Percentiles rank a stretch among this genome's conserved stretches.
phyloP scores from a whole-genome alignment of 495 filamentous ascomycete genomes.

The Penicillium tannophilum region DNA sequence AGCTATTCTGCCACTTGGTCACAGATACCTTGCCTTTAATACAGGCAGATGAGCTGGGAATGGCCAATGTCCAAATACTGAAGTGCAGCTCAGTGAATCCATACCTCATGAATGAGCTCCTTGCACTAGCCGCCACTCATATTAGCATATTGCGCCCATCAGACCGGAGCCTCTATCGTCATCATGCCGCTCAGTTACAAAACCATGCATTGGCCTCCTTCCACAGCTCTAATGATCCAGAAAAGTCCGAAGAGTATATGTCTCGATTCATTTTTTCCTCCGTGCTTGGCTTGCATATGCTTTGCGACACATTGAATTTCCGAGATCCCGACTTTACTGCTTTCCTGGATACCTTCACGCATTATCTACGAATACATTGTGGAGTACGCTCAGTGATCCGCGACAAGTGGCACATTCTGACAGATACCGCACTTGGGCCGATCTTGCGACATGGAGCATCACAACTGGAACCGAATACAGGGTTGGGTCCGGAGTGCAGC shows the following conservation, averaged over 20 bases:
- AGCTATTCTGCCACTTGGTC: conserved; percentile 33
- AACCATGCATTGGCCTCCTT: conserved; percentile 16
- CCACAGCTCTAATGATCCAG: not conserved
- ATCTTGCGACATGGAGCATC: conserved; percentile 1
- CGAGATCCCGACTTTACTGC: conserved; percentile 26
- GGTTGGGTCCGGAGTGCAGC: not conserved
- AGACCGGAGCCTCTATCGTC: conserved; percentile 6
- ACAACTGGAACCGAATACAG: not conserved
- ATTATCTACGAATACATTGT: conserved; percentile 45
- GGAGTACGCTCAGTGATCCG: conserved; percentile 39
- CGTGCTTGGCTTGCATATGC: conserved; percentile 45
- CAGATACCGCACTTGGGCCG: conserved; percentile 14
- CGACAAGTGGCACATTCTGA: conserved; percentile 11
- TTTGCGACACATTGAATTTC: conserved; percentile 43
- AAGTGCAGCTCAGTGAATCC: conserved; percentile 20
- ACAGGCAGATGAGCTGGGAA: not conserved
- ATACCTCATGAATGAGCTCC: conserved; percentile 19
- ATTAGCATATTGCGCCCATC: conserved; percentile 16
- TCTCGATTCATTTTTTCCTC: conserved; percentile 52
- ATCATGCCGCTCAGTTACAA: conserved; percentile 19
- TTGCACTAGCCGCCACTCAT: conserved; percentile 19
- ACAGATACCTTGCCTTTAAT: conserved; percentile 5
- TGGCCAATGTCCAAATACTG: conserved; percentile 1
- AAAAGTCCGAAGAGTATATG: conserved; percentile 36
- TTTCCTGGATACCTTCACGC: conserved; percentile 43